phyloP scores from a whole-genome alignment of 2,329 filamentous ascomycete species.

The Dothidotthia symphoricarpi region DNA sequence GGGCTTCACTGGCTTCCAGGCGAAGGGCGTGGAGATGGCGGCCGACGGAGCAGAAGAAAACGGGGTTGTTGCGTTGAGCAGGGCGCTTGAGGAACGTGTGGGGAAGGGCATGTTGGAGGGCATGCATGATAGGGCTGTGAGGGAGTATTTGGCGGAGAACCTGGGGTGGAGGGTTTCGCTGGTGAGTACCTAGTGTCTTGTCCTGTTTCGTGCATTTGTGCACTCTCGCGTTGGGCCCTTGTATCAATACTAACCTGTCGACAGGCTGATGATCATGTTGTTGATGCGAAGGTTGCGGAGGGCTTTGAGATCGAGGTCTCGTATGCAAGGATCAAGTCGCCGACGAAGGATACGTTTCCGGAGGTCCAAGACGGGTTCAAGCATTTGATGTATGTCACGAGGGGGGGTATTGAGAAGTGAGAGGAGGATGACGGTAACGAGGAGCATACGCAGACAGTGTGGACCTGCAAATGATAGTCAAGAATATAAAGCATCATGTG shows the following conservation, averaged over 20 bases:
- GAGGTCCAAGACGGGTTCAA: conserved; percentile 11
- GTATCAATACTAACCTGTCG: neutral
- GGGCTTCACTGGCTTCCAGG: conserved; percentile 56
- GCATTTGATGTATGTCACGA: conserved; percentile 9
- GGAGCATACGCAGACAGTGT: too few relatives aligned
- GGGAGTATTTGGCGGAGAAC: conserved; percentile 19
- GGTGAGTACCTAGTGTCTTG: too few relatives aligned
- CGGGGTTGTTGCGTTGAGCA: conserved; percentile 49
- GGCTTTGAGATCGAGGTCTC: conserved; percentile 44
- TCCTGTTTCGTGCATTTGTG: too few relatives aligned
- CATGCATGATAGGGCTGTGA: conserved; percentile 22
- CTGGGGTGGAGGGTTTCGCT: conserved; percentile 24
- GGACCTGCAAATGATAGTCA: too few relatives aligned
- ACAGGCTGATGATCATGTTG: conserved; percentile 39
- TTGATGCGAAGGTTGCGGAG: conserved; percentile 34
- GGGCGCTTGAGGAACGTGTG: conserved; percentile 40
- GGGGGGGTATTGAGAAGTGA: conserved; percentile 4
- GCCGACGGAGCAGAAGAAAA: conserved; percentile 16
- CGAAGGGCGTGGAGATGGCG: conserved; percentile 5
- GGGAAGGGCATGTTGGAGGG: conserved; percentile 33
- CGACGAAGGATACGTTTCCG: conserved; percentile 20
- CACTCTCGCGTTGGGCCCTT: neutral
- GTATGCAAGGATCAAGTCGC: conserved; percentile 40
- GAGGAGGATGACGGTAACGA: too few relatives aligned
- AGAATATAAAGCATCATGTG: too few relatives aligned